phyloP scores from a whole-genome alignment of 148 eudicot species.

The Vaccinium myrtillus region DNA sequence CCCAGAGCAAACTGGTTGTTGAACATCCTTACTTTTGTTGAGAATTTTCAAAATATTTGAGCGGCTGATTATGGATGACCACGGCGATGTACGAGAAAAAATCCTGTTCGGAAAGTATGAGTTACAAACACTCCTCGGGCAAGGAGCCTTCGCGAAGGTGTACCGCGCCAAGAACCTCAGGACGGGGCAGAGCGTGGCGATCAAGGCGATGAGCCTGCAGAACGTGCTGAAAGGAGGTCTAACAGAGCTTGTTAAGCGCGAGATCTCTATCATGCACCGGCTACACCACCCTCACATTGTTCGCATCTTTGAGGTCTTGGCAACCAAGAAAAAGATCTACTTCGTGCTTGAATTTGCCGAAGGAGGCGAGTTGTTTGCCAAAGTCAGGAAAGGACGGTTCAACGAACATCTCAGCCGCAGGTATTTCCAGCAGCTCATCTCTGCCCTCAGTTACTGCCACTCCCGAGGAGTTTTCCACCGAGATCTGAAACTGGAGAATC shows the following conservation, averaged over 20 bases:
- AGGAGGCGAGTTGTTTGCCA: slow-evolving; percentile 71
- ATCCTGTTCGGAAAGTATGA: slow-evolving; percentile 51
- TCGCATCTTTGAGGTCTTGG: slow-evolving; percentile 55
- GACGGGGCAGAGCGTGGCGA: slow-evolving; percentile 60
- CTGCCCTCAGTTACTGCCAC: slow-evolving; percentile 64
- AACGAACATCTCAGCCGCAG: slow-evolving; percentile 64
- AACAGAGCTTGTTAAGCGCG: slow-evolving; percentile 41
- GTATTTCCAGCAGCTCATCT: slow-evolving; percentile 63
- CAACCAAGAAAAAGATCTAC: slow-evolving; percentile 54
- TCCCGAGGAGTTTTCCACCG: slow-evolving; percentile 66
- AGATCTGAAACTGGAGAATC: slow-evolving; percentile 65
- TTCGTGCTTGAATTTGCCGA: slow-evolving; percentile 67
- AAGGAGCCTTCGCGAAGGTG: slow-evolving; percentile 69
- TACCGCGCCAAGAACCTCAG: slow-evolving; percentile 51
- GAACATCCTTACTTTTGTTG: slow-evolving; percentile 9
- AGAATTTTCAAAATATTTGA: neutral
- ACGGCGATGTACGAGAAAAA: neutral
- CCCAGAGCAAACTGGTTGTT: neutral
- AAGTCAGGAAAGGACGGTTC: slow-evolving; percentile 47
- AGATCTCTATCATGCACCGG: slow-evolving; percentile 57
- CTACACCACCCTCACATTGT: slow-evolving; percentile 60
- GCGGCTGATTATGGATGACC: neutral
- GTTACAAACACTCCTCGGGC: slow-evolving; percentile 54
- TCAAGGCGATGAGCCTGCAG: slow-evolving; percentile 48
- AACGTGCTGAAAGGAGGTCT: slow-evolving; percentile 33